A percentile compares a stretch with the other conserved stretches of the same genome.
phyloP scores from a whole-genome alignment of 176 grass and related monocot genomes.

The maize (Zea mays) region DNA sequence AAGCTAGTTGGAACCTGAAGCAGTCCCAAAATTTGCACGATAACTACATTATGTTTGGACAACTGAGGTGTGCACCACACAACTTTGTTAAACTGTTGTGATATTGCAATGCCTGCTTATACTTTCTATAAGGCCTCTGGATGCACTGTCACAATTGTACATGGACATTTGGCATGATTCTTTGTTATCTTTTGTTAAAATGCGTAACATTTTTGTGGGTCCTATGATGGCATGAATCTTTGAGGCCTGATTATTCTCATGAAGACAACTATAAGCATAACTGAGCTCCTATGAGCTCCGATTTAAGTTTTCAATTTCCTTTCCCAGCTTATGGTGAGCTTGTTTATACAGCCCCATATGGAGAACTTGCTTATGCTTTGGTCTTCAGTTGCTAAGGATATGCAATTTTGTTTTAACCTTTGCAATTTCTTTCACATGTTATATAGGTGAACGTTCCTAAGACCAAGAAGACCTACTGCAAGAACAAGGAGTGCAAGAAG shows the following conservation, averaged over 20 bases:
- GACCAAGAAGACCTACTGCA: conserved; percentile 97
- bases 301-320: neutral
- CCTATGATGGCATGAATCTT: conserved; percentile 43
- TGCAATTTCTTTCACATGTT: neutral
- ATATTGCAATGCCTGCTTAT: neutral
- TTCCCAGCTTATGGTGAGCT: neutral
- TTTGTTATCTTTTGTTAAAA: neutral
- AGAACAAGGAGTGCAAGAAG: conserved; percentile 95
- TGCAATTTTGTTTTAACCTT: neutral
- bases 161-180: neutral
- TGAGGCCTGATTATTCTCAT: conserved; percentile 40
- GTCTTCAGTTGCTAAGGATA: neutral
- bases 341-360: neutral
- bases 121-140: too few relatives aligned
- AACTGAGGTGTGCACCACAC: neutral
- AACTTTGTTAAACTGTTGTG: neutral
- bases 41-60: neutral
- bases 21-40: too few relatives aligned
- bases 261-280: conserved; percentile 40
- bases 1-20: too few relatives aligned
- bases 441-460: conserved; percentile 89
- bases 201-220: neutral
- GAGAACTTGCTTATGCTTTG: neutral
- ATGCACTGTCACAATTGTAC: neutral
- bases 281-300: neutral